phyloP scores from a whole-genome alignment of 331 rosid species.

The Quercus phellos region DNA sequence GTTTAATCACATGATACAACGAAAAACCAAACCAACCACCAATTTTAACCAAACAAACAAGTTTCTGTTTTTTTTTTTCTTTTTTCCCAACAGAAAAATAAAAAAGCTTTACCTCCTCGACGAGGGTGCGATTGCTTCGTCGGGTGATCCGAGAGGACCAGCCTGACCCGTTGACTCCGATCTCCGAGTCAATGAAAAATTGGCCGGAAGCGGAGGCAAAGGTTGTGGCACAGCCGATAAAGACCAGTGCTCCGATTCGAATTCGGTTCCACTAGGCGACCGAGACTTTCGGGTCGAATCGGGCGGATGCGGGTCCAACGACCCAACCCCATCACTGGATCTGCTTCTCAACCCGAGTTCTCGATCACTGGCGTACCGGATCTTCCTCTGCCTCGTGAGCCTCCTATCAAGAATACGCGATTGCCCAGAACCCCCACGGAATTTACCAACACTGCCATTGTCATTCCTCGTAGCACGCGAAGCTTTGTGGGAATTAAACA shows the following conservation, averaged over 20 bases:
- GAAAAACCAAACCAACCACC: too few species aligned
- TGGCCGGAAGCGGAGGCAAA: constrained; percentile 58
- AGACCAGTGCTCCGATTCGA: constrained; percentile 40
- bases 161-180: constrained; percentile 17
- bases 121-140: constrained; percentile 8
- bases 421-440: not conserved
- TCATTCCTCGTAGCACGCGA: not conserved
- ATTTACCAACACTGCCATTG: not conserved
- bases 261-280: constrained; percentile 9
- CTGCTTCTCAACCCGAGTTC: constrained; percentile 26
- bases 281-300: constrained; percentile 21
- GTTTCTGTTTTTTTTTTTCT: too few species aligned
- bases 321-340: not conserved
- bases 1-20: too few species aligned
- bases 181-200: constrained; percentile 30
- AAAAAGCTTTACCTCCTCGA: constrained; percentile 34
- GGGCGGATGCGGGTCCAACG: constrained; percentile 49
- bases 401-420: constrained; percentile 34
- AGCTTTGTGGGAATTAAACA: constrained; percentile 18
- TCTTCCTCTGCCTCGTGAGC: constrained; percentile 64
- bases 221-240: constrained; percentile 46
- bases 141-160: constrained; percentile 29
- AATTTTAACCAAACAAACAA: too few species aligned
- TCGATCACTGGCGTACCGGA: constrained; percentile 38
- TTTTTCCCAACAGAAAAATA: too few species aligned